A percentile compares a stretch with the other conserved stretches of the same genome.
phyloP scores from a whole-genome alignment of 164 flowering plant genomes.

The Pachysandra terminalis region DNA sequence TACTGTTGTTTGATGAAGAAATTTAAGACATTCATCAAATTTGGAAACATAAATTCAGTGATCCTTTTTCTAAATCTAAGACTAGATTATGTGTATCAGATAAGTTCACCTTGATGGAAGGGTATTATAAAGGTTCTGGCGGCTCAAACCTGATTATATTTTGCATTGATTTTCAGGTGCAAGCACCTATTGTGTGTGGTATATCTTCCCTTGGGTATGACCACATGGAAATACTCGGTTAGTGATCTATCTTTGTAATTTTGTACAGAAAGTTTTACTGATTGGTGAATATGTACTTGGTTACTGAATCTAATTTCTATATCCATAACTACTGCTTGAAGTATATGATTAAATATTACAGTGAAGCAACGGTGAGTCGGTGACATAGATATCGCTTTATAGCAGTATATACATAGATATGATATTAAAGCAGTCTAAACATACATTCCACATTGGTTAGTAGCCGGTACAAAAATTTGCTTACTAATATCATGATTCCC shows the following conservation, averaged over 20 bases:
- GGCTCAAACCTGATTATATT: constrained; percentile 10
- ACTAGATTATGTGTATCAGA: not conserved
- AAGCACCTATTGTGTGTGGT: constrained; percentile 87
- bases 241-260: constrained; percentile 30
- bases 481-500: too few relatives aligned
- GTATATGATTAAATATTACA: not conserved
- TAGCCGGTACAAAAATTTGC: too few relatives aligned
- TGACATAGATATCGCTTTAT: not conserved
- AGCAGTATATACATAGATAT: too few relatives aligned
- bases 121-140: constrained; percentile 2
- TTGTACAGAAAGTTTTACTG: not conserved
- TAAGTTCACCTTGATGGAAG: not conserved
- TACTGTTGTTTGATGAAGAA: constrained; percentile 2
- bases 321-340: not conserved
- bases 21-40: not conserved
- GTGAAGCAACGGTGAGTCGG: not conserved
- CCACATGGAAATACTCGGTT: constrained; percentile 99
- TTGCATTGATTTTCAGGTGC: constrained; percentile 54
- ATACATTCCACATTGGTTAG: too few relatives aligned
- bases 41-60: not conserved
- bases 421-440: too few relatives aligned
- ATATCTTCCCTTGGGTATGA: constrained; percentile 95
- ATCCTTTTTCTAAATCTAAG: not conserved
- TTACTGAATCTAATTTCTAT: not conserved
- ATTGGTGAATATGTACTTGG: not conserved